Evolutionary conservation across 768 basidiomycete species (phyloP), one percentile per base, ranked within the genome.

Genomic region (Termitomyces sp.): DNA sequence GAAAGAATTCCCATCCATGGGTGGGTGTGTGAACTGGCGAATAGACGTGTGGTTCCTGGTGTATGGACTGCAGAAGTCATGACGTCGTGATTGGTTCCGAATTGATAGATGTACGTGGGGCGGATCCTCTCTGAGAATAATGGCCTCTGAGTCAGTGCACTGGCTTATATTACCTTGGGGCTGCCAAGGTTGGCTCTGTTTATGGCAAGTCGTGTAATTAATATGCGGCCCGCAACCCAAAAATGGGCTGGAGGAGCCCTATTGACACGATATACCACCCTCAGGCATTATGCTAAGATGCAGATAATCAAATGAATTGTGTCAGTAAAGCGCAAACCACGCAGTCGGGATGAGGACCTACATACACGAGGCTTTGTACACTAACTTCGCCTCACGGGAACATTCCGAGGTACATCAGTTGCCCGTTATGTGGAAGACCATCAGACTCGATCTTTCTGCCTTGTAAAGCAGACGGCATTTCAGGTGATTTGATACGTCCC

Each of bases 281-380:
- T 16, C n/a, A 38, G 41, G 43, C 18, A 41, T 44, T 26, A 24
- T 36, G 5, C 43, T 52, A n/a, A 6, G 43, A 45, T n/a, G 18
- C 16, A 36, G 44, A 53, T 14, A 43, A 53, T 44, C 52, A 54
- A 53, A 54, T 48, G 35, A n/a, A 54, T 38, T 45, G 26, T 58
- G 52, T 41, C 46, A 58, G 52, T 33, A 43, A 30, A 46, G 35
- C 57, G 28, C 44, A 30, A 9, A 33, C 33, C 14, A 35, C 52
- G 52, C 46, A 58, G n/a, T 44, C 22, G 20, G 56, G 18, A n/a
- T 32, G 32, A 45, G 53, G 44, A 40, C 33, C 50, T 57, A 58
- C 57, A 45, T 44, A 44, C 57, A 58, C 53, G 52, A 58, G 57
- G 57, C 52, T 22, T 22, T 41, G 20, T 43, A 52, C 50, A 57